Percentiles rank a stretch among this genome's conserved stretches.
Conservation (phyloP, 371 early-diverging fungal species). For the Rhizopus arrhizus region DNA sequence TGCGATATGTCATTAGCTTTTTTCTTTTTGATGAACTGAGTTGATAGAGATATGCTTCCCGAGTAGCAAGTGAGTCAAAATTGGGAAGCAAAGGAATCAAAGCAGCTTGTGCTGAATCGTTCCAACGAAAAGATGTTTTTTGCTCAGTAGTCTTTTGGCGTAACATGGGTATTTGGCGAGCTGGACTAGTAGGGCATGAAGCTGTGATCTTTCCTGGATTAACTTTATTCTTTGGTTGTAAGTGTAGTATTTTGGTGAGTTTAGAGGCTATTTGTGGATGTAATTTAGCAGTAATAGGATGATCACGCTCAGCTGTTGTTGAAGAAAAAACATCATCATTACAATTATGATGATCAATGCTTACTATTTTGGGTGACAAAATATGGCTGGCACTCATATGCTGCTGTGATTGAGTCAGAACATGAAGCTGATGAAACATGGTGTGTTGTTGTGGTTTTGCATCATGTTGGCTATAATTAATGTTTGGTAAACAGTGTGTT, state of each 20-base stretch:
- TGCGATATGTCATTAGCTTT: neutral
- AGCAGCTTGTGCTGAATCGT: constrained; percentile 8
- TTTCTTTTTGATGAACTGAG: neutral
- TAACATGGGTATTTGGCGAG: constrained; percentile 2
- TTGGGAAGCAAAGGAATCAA: neutral
- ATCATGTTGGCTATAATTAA: neutral
- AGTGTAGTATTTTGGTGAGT: constrained; percentile 20
- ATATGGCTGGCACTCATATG: constrained; percentile 33
- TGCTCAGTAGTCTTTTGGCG: constrained; percentile 27
- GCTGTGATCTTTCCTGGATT: constrained; percentile 4
- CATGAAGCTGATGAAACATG: constrained; percentile 1
- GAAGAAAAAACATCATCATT: neutral
- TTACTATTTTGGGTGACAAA: constrained; percentile 29
- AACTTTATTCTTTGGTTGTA: constrained; percentile 21
- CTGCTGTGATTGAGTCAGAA: constrained; percentile 12
- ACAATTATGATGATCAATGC: neutral
- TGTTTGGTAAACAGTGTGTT: neutral
- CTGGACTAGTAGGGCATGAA: neutral
- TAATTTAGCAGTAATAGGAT: neutral
- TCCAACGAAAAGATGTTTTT: constrained; percentile 28
- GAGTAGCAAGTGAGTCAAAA: neutral
- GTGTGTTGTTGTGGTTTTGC: neutral
- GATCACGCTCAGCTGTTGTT: too few relatives aligned
- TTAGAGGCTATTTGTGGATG: constrained; percentile 14
- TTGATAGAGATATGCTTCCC: neutral